phyloP scores from a whole-genome alignment of 179 eudicot genomes.

The Patellifolia procumbens region DNA sequence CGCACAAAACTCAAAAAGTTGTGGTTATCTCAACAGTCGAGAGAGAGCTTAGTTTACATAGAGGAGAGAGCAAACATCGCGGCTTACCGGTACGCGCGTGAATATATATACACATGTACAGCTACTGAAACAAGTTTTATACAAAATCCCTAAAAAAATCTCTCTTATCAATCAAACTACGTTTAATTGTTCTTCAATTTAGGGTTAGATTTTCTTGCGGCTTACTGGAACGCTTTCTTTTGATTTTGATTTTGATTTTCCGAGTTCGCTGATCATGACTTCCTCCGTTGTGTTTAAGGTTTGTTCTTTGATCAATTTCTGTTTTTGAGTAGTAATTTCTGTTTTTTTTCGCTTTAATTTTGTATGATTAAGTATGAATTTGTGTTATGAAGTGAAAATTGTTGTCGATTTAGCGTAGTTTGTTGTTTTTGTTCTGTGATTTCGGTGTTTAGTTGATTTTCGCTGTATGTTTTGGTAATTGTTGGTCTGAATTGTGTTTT shows the following conservation, averaged over 20 bases:
- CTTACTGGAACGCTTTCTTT: slow-evolving; percentile 20
- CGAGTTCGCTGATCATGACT: slow-evolving; percentile 34
- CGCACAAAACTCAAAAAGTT: neutral
- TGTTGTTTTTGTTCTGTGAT: neutral
- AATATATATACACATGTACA: neutral
- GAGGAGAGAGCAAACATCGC: slow-evolving; percentile 16
- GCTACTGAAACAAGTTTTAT: too few species aligned
- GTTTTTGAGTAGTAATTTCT: too few species aligned
- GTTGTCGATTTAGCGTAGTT: neutral
- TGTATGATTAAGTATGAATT: neutral
- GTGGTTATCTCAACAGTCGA: neutral
- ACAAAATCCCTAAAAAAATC: slow-evolving; percentile 9
- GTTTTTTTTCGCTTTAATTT: neutral
- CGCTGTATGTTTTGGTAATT: slow-evolving; percentile 8
- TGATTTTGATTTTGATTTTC: neutral
- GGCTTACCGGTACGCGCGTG: slow-evolving; percentile 28
- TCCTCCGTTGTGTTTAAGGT: slow-evolving; percentile 50
- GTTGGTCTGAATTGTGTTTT: neutral
- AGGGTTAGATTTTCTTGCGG: slow-evolving; percentile 17
- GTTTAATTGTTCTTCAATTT: neutral
- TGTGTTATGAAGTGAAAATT: neutral
- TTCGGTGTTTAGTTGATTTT: neutral
- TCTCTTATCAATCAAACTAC: neutral
- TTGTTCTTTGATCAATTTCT: neutral
- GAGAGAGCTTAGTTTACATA: too few species aligned